These are phyloP conservation scores for Amesomyces nigricolor DNA, from an alignment of 2,329 filamentous ascomycete species.

Conservation along the genomic window DNA sequence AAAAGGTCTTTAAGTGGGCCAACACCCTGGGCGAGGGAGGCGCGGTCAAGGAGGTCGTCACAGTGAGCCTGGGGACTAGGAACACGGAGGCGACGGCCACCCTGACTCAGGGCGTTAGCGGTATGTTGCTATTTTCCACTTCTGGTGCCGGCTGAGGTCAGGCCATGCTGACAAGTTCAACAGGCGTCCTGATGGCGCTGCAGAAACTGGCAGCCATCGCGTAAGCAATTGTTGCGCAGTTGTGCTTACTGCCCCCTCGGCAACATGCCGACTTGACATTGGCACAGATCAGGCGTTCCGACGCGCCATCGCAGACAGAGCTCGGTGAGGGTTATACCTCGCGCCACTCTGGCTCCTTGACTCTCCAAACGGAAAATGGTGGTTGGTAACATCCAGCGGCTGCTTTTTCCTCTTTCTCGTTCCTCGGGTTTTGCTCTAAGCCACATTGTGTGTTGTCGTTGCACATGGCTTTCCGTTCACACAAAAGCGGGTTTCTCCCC, in stretches of 20 bases:
- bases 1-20: conserved; percentile 91
- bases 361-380: not conserved
- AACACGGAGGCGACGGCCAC: conserved; percentile 86
- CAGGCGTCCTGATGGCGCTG: conserved; percentile 37
- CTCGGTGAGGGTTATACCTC: conserved; percentile 6
- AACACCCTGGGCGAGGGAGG: conserved; percentile 62
- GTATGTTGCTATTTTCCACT: conserved; percentile 45
- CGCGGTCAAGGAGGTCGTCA: conserved; percentile 64
- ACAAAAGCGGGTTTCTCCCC: not conserved
- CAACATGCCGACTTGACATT: conserved; percentile 16
- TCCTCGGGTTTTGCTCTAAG: not conserved
- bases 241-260: not conserved
- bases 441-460: not conserved
- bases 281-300: conserved; percentile 17
- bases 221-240: conserved; percentile 27
- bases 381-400: conserved; percentile 12
- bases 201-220: conserved; percentile 43
- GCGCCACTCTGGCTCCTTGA: conserved; percentile 1
- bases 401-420: conserved; percentile 1
- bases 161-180: not conserved
- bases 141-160: not conserved
- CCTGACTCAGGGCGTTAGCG: conserved; percentile 84
- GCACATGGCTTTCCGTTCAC: not conserved
- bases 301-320: conserved; percentile 20
- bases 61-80: conserved; percentile 77